A percentile compares a stretch with the other conserved stretches of the same genome.
Conservation (phyloP, 2,329 filamentous ascomycete genomes). For the Pseudogymnoascus pannorum region DNA sequence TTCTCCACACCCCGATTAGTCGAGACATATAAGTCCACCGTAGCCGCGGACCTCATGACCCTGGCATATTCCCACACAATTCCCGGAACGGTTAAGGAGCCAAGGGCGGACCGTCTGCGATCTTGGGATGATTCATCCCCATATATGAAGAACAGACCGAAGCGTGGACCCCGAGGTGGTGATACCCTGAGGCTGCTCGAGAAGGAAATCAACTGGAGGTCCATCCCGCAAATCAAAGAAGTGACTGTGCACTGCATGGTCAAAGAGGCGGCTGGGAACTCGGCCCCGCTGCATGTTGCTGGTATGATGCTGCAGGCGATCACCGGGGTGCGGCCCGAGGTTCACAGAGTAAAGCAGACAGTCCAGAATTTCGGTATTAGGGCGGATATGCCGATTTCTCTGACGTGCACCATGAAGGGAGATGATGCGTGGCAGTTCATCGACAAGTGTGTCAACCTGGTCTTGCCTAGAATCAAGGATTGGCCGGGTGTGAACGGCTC, state of each 20-base stretch:
- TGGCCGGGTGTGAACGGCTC: constrained; percentile 71
- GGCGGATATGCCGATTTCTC: constrained; percentile 62
- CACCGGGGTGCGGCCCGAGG: constrained; percentile 63
- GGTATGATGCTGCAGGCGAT: constrained; percentile 81
- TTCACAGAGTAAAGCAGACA: constrained; percentile 62
- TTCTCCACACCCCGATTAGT: constrained; percentile 82
- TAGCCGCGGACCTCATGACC: constrained; percentile 81
- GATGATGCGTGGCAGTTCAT: constrained; percentile 85
- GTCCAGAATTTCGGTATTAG: constrained; percentile 70
- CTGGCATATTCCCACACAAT: constrained; percentile 81
- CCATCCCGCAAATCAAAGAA: constrained; percentile 73
- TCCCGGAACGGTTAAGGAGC: constrained; percentile 59
- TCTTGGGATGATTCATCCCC: constrained; percentile 86
- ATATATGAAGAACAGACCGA: constrained; percentile 86
- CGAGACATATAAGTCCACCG: constrained; percentile 82
- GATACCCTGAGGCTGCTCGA: constrained; percentile 66
- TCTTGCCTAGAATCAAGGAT: constrained; percentile 93
- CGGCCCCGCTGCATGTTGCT: constrained; percentile 70
- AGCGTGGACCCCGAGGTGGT: constrained; percentile 75
- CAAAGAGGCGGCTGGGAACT: constrained; percentile 59
- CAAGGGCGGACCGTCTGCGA: constrained; percentile 60
- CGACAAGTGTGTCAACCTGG: constrained; percentile 81
- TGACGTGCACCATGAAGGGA: constrained; percentile 70
- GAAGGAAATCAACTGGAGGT: constrained; percentile 68
- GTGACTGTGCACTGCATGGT: constrained; percentile 77